Base-by-base conservation (phyloP, 352 stramenopile genomes). In the Globisporangium iwayamae region DNA sequence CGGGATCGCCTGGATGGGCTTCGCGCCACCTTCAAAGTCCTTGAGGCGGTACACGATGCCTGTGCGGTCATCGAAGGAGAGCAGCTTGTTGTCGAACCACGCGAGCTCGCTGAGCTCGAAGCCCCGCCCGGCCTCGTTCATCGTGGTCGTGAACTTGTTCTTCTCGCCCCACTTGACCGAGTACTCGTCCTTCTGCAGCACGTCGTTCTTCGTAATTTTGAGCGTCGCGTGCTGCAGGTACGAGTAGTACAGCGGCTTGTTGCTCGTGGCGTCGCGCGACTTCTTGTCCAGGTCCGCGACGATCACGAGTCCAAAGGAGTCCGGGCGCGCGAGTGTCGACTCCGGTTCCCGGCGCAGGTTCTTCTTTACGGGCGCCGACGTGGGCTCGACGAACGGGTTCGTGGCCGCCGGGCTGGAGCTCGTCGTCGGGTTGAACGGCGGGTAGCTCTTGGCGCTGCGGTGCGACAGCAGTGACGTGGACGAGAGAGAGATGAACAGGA, bases 41-140 rank as follows among this genome's bases (percentile, higher is more conserved):
- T 98, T 82, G 56, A 99, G 89, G 63, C 98, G 95, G 86, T 98
- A 99, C 32, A 99, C 91, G 48, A 98, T 98, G 43, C 97, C 97
- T 18, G 96, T 99, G 53, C 97, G 93, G 81, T 99, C 97, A 71
- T 99, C 97, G 72, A 99, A 98, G 22, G 96, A 94, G 48, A 98
- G 83, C 20, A 99, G 75, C 56, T 78, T 91, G 82, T 81, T 74
- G 34, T 92, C 74, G 66, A 93, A 97, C 78, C 80, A 92, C 53
- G 81, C 72, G 28, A 99, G 80, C 70, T 99, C 96, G 57, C 83
- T 97, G 45, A 99, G 84, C 78, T 99, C 97, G 72, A 98, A 97
- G 57, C 97, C 97, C 14, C 97, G 88, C 58, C 96, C 97, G 39
- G 89, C 96, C 70, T 99, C 97, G 70, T 98, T 98, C 74, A 95